A percentile compares a stretch with the other conserved stretches of the same genome.
phyloP scores from a whole-genome alignment of 345 rosid species.

The Salix brachista region DNA sequence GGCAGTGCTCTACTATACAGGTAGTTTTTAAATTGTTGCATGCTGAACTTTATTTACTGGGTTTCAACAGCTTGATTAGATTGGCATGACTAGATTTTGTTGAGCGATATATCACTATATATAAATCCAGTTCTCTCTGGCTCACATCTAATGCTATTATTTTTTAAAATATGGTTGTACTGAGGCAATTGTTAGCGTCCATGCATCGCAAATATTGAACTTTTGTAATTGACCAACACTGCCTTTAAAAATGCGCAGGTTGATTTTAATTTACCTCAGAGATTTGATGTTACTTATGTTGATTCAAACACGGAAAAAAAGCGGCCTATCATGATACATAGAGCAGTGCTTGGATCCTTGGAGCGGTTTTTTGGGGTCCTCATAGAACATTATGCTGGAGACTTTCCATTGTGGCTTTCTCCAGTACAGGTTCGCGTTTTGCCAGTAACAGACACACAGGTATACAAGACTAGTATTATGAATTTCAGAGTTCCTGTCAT shows the following conservation, averaged over 20 bases:
- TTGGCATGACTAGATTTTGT: background rate
- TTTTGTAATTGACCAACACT: background rate
- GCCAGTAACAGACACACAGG: constrained; percentile 93
- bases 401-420: constrained; percentile 89
- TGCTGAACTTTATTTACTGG: background rate
- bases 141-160: background rate
- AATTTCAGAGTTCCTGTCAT: background rate
- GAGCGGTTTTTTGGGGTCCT: constrained; percentile 94
- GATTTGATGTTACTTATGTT: constrained; percentile 80
- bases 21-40: constrained; percentile 20
- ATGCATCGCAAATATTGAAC: background rate
- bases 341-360: constrained; percentile 90
- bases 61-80: background rate
- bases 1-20: constrained; percentile 99
- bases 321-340: constrained; percentile 94
- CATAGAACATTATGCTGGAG: constrained; percentile 95
- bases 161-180: background rate
- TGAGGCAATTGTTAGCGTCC: background rate
- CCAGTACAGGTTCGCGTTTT: constrained; percentile 85
- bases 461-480: constrained; percentile 13
- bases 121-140: background rate
- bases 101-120: background rate
- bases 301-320: constrained; percentile 74
- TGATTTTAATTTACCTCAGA: constrained; percentile 85
- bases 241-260: constrained; percentile 43